These are phyloP conservation scores for Pseudozyma tsukubaensis DNA, from an alignment of 1,284 basidiomycete genomes.

Conservation along the genomic window DNA sequence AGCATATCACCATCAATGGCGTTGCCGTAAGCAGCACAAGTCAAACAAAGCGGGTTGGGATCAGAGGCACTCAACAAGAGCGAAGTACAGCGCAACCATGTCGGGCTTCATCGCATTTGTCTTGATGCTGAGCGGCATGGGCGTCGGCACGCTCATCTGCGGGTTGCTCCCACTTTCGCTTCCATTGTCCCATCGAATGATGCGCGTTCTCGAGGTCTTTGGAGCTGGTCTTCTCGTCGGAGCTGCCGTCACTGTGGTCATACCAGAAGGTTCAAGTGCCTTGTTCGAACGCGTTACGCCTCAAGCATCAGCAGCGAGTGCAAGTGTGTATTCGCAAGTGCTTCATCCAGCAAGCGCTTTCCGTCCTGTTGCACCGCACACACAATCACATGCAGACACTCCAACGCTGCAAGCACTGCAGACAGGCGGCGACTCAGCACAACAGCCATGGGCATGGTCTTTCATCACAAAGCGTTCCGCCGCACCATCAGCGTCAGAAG, in stretches of 20 bases:
- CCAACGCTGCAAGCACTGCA: neutral
- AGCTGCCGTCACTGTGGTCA: constrained; percentile 64
- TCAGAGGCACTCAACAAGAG: too few species aligned
- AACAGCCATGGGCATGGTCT: constrained; percentile 37
- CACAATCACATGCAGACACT: neutral
- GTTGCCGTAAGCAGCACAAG: neutral
- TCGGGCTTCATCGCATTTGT: constrained; percentile 35
- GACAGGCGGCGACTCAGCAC: too few species aligned
- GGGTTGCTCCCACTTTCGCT: constrained; percentile 60
- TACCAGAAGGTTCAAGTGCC: constrained; percentile 60
- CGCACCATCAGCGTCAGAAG: neutral
- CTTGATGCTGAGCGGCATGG: constrained; percentile 51
- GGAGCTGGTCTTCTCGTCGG: constrained; percentile 66
- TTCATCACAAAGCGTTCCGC: constrained; percentile 36
- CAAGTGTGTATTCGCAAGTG: constrained; percentile 9
- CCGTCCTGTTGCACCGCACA: constrained; percentile 1
- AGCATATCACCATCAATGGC: neutral
- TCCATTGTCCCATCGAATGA: constrained; percentile 51
- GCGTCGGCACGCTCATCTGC: constrained; percentile 58
- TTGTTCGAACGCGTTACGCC: constrained; percentile 36
- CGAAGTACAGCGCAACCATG: constrained; percentile 13
- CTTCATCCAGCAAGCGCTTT: constrained; percentile 16
- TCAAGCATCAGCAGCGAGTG: neutral
- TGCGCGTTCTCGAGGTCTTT: constrained; percentile 63
- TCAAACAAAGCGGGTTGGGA: neutral